Evolutionary conservation across 2,329 filamentous ascomycete genomes (phyloP).

Genomic region (Myriosclerotinia duriaeana): DNA sequence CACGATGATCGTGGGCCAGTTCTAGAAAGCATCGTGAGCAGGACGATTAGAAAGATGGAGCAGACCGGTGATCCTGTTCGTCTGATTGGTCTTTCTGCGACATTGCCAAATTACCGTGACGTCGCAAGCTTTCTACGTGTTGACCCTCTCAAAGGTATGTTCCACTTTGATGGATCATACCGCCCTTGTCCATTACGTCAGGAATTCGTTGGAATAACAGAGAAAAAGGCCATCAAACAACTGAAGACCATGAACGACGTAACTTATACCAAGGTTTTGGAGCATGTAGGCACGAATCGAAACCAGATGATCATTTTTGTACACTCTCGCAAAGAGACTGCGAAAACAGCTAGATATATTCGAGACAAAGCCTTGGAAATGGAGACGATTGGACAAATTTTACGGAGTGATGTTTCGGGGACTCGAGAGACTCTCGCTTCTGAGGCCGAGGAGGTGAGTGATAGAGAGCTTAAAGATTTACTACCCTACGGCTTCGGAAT

Average conservation of each 20-base stretch:
- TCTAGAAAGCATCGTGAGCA: slow-evolving; percentile 91
- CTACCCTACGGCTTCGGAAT: slow-evolving; percentile 97
- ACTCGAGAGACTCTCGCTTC: slow-evolving; percentile 85
- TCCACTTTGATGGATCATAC: slow-evolving; percentile 94
- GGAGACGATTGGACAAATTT: slow-evolving; percentile 94
- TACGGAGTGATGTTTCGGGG: slow-evolving; percentile 81
- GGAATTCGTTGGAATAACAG: slow-evolving; percentile 95
- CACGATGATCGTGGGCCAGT: slow-evolving; percentile 98
- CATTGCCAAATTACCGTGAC: slow-evolving; percentile 92
- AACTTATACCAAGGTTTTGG: slow-evolving; percentile 94
- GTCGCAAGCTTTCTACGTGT: slow-evolving; percentile 94
- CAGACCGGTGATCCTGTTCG: slow-evolving; percentile 92
- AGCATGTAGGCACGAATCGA: slow-evolving; percentile 87
- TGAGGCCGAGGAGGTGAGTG: slow-evolving; percentile 77
- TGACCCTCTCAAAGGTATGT: slow-evolving; percentile 79
- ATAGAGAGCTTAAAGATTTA: slow-evolving; percentile 87
- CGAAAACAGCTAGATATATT: slow-evolving; percentile 94
- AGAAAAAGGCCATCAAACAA: slow-evolving; percentile 98
- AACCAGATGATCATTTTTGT: slow-evolving; percentile 99
- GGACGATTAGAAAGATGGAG: slow-evolving; percentile 89
- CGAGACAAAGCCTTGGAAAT: slow-evolving; percentile 95
- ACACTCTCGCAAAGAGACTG: slow-evolving; percentile 96
- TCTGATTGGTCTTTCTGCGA: slow-evolving; percentile 89
- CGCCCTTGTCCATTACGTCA: slow-evolving; percentile 92
- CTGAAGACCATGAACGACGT: slow-evolving; percentile 99